Base-by-base conservation (phyloP, 2,329 filamentous ascomycete species). In the Aureobasidium vineae region DNA sequence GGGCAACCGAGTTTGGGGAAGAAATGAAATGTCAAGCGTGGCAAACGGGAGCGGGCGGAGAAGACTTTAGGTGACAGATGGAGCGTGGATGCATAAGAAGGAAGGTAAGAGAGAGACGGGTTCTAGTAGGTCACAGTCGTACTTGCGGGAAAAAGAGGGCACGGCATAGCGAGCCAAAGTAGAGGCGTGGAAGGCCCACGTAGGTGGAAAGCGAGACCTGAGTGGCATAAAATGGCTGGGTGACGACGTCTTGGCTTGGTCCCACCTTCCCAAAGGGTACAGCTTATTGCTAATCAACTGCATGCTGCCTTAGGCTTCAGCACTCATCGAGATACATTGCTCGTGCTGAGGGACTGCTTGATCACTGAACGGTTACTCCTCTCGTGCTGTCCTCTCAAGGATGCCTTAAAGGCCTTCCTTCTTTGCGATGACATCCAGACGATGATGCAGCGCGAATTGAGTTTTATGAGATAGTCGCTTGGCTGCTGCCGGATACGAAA, bases 11-110 rank as follows among this genome's bases (percentile, higher is more conserved):
- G 38, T 43, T 52, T 16, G 49, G 36, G n/a, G 13, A 26, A 45
- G 61, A 53, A 64, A 43, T 54, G 61, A 50, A 41, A 45, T 54
- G 49, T 41, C 47, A 54, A 54, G 31, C 43, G 59, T 63, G 59
- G 59, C 59, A 52, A 63, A 63, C 47, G 59, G 57, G 28, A 38
- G 13, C 28, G 43, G 41, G 41, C 26, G 43, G 43, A 43, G 31
- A 36, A 49, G 10, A 5, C 41, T 33, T 36, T 15, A 21, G 15
- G 26, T 36, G 31, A 23, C 38, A 36, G 28, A 38, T 23, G 41
- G 28, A n/a, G 13, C 16, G 23, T 10, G 13, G 41, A 38, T 49
- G 43, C 41, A 49, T 36, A 23, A 21, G 19, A 49, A 10, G 19
- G 21, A 28, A 63, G 5, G 45, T 5, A 28, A 63, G 45, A 52